These are phyloP conservation scores for Dentipellis sp. DNA, from an alignment of 768 basidiomycete genomes.

Conservation along the genomic window DNA sequence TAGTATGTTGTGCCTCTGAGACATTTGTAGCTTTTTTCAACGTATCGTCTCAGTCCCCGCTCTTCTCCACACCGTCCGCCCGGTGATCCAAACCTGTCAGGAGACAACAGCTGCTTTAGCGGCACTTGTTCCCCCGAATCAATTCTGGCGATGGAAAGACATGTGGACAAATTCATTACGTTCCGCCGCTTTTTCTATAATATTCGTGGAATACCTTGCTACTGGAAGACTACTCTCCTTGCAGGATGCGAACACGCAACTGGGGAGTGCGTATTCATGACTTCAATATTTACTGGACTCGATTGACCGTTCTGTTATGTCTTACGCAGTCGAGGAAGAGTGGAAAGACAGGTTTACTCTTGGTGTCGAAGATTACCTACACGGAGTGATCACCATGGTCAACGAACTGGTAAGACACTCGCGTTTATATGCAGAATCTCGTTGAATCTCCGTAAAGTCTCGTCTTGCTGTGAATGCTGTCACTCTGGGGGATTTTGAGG, in stretches of 20 bases:
- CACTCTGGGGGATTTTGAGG: slow-evolving; percentile 69
- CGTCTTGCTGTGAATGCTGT: slow-evolving; percentile 76
- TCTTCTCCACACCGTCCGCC: slow-evolving; percentile 47
- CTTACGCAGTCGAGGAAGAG: slow-evolving; percentile 46
- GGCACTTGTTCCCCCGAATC: slow-evolving; percentile 52
- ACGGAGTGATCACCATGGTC: slow-evolving; percentile 65
- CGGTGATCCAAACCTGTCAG: slow-evolving; percentile 46
- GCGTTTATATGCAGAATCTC: neutral
- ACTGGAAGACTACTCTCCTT: slow-evolving; percentile 51
- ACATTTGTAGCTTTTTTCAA: neutral
- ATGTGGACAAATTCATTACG: slow-evolving; percentile 71
- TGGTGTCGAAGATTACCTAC: slow-evolving; percentile 71
- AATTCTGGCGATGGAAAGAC: slow-evolving; percentile 81
- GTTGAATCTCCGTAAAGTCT: slow-evolving; percentile 35
- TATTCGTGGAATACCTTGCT: slow-evolving; percentile 56
- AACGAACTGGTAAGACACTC: slow-evolving; percentile 58
- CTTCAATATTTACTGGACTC: neutral
- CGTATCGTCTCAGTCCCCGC: slow-evolving; percentile 37
- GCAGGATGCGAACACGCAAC: slow-evolving; percentile 35
- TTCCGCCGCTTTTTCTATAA: slow-evolving; percentile 54
- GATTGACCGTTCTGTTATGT: neutral
- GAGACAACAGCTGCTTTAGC: slow-evolving; percentile 44
- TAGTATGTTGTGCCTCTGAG: slow-evolving; percentile 31
- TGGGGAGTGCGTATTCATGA: slow-evolving; percentile 51
- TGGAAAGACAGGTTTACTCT: slow-evolving; percentile 59